These are phyloP conservation scores for Lipomyces lipofer DNA, from an alignment of 805 yeast species.

Conservation along the genomic window DNA sequence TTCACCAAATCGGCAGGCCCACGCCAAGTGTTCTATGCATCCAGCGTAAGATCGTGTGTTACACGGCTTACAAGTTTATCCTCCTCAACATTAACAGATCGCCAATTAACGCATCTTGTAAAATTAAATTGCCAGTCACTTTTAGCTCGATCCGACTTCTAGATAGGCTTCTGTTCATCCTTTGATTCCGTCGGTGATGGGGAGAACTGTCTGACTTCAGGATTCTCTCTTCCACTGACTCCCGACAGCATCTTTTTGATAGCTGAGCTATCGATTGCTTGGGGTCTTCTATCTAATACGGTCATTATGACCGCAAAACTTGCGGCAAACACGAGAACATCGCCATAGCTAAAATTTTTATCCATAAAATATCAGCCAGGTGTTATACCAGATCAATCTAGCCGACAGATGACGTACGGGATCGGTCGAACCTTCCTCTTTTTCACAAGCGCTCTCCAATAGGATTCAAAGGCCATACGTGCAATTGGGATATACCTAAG, in stretches of 20 bases:
- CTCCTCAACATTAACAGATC: too few relatives aligned
- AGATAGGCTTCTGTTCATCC: too few relatives aligned
- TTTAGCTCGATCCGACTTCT: too few relatives aligned
- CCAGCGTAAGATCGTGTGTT: too few relatives aligned
- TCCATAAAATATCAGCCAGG: too few relatives aligned
- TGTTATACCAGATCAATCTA: background rate
- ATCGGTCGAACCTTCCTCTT: slow-evolving; percentile 35
- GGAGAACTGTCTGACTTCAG: too few relatives aligned
- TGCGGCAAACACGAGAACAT: slow-evolving; percentile 38
- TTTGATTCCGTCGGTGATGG: too few relatives aligned
- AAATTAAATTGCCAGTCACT: too few relatives aligned
- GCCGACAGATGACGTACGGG: slow-evolving; percentile 14
- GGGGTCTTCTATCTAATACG: slow-evolving; percentile 36
- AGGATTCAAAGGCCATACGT: slow-evolving; percentile 42
- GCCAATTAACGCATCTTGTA: too few relatives aligned
- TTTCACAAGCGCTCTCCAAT: slow-evolving; percentile 39
- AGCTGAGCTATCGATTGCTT: slow-evolving; percentile 31
- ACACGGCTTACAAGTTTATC: too few relatives aligned
- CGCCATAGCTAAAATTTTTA: slow-evolving; percentile 34
- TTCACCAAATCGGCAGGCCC: too few relatives aligned
- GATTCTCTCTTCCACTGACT: slow-evolving; percentile 13
- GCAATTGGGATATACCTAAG: slow-evolving; percentile 26
- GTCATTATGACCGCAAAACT: slow-evolving; percentile 40
- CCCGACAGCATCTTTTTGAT: slow-evolving; percentile 9
- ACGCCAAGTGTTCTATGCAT: too few relatives aligned